These are phyloP conservation scores for Aphanomyces cochlioides DNA, from an alignment of 352 stramenopile species.

Conservation along the genomic window DNA sequence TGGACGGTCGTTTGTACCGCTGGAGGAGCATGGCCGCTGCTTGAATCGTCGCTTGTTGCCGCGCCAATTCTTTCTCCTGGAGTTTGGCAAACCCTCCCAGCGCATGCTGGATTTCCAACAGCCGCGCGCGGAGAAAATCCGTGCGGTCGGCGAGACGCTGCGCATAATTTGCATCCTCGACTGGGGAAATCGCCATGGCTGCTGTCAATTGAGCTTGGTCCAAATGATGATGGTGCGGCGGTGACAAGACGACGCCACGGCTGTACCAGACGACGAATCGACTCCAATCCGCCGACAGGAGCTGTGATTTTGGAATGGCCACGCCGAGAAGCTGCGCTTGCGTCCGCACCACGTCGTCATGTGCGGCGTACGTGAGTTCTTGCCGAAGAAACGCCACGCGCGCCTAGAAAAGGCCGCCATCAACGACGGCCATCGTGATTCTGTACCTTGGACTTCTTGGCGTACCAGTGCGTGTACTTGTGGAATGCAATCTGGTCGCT, in stretches of 20 bases:
- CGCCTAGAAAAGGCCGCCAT: not conserved
- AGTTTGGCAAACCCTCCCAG: constrained; percentile 11
- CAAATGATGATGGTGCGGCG: too few species aligned
- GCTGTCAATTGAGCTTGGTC: too few species aligned
- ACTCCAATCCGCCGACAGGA: not conserved
- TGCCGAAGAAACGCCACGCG: constrained; percentile 8
- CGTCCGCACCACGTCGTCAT: not conserved
- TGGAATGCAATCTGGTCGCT: constrained; percentile 4
- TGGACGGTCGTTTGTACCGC: not conserved
- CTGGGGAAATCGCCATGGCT: too few species aligned
- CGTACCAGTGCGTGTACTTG: constrained; percentile 24
- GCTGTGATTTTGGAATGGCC: not conserved
- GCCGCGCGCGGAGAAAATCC: not conserved
- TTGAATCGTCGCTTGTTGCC: not conserved
- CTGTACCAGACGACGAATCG: constrained; percentile 21
- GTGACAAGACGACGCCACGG: not conserved
- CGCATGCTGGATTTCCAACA: constrained; percentile 2
- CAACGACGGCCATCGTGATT: not conserved
- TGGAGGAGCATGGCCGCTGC: constrained; percentile 4
- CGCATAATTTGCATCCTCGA: not conserved
- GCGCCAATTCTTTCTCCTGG: constrained; percentile 1
- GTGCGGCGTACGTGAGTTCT: constrained; percentile 10
- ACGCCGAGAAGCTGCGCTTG: constrained; percentile 2
- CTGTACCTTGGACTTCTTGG: constrained; percentile 4
- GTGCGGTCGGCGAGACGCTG: constrained; percentile 6